Evolutionary conservation across 148 eudicot genomes (phyloP).

Genomic region (Diospyros kaki): DNA sequence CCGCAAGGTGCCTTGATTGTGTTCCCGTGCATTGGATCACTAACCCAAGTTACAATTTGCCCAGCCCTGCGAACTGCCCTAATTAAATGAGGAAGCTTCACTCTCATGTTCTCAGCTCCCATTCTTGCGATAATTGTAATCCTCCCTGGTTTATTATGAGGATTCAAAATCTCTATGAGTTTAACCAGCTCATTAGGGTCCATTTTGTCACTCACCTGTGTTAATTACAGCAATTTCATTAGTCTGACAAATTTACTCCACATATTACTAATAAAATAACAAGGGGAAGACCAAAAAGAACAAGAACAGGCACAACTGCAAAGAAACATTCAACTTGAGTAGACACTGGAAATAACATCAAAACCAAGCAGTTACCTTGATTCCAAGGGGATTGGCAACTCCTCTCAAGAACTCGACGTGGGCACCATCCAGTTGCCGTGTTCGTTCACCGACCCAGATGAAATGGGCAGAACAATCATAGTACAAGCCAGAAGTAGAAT

Average conservation of each 20-base stretch:
- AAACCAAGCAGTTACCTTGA: constrained; percentile 53
- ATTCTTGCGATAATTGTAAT: constrained; percentile 84
- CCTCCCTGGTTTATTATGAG: constrained; percentile 85
- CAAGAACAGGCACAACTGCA: background rate
- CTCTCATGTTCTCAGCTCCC: constrained; percentile 99
- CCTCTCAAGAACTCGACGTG: constrained; percentile 92
- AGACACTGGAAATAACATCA: background rate
- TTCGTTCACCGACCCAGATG: constrained; percentile 92
- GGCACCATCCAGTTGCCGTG: constrained; percentile 93
- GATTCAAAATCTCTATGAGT: constrained; percentile 84
- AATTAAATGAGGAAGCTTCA: constrained; percentile 90
- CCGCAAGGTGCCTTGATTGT: constrained; percentile 97
- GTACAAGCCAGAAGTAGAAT: constrained; percentile 81
- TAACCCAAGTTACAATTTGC: constrained; percentile 93
- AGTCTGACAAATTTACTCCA: background rate
- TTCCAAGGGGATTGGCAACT: constrained; percentile 90
- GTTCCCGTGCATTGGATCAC: constrained; percentile 94
- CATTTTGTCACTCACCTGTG: constrained; percentile 95
- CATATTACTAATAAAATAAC: background rate
- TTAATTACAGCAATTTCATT: constrained; percentile 6
- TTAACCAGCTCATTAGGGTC: constrained; percentile 73
- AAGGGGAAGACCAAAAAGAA: no score
- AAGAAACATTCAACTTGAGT: background rate
- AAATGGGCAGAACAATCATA: constrained; percentile 96
- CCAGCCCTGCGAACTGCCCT: constrained; percentile 93